Base-by-base conservation (phyloP, 2,329 filamentous ascomycete genomes). In the Talaromyces rugulosus region DNA sequence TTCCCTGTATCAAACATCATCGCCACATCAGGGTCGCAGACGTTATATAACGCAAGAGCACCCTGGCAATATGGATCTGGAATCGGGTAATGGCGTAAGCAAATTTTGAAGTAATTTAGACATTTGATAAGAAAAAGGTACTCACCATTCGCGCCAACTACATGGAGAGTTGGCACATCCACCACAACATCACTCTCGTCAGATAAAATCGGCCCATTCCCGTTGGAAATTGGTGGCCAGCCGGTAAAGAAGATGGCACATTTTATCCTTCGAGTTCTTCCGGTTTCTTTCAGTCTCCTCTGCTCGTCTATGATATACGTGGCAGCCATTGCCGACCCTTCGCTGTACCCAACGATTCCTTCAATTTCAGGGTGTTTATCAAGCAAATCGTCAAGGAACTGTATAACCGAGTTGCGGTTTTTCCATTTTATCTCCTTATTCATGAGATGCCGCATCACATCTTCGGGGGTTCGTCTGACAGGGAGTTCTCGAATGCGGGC, bases 1-100 rank as follows among this genome's bases (percentile, higher is more conserved):
- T 87, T 87, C 4, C 84, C 86, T 64, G 87, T 85, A 66, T 89
- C 86, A 63, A 88, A 88, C n/a, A 88, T 77, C 36, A 80, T 78
- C 0, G 85, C 85, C 1, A 75, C 81, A 62, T 88, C 85, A 0
- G 80, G 80, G 54, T 87, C 83, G 65, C 85, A 89, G 28, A 87
- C 79, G 65, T 86, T 85, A 73, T 83, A 87, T 3, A 88, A 77
- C 0, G 85, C 84, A 75, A 87, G 80, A 2, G 83, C 83, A 0
- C 86, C 85, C 36, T 85, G 78, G 2, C 87, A 78, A 66, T 87
- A 88, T 0, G 85, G 86, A 66, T 88, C 86, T 62, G 79, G 72
- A 33, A 47, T 30, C 40, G 50, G 40, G 34, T 70, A 64, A 18
- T 12, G 14, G 16, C 2, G 5, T 40, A n/a, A 40, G 14, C 34